Conservation (phyloP, 2,329 filamentous ascomycete genomes). For the Zalaria sp. region DNA sequence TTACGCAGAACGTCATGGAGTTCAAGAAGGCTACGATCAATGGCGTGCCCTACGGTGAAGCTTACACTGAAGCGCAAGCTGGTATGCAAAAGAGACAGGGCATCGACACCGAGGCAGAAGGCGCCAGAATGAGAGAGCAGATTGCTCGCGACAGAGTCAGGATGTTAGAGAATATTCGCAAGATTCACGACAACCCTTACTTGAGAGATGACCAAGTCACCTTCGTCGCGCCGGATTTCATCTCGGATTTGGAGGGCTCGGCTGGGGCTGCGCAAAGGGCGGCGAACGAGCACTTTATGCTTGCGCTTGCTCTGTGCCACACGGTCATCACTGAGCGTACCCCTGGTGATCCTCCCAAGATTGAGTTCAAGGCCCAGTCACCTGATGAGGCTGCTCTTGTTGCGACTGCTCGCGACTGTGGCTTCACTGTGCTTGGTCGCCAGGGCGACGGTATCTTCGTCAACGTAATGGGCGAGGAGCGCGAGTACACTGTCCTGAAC, state of each 20-base stretch:
- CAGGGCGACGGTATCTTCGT: constrained; percentile 68
- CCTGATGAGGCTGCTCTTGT: constrained; percentile 93
- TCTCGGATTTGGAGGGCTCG: constrained; percentile 66
- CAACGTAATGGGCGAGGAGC: constrained; percentile 76
- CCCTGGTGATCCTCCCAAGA: constrained; percentile 78
- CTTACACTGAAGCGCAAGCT: constrained; percentile 91
- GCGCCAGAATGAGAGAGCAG: constrained; percentile 54
- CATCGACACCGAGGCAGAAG: constrained; percentile 72
- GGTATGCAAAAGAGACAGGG: constrained; percentile 91
- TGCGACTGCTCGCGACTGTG: constrained; percentile 84
- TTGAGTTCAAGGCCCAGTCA: constrained; percentile 93
- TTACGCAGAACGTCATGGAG: constrained; percentile 93
- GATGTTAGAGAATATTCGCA: constrained; percentile 60
- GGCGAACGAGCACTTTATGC: constrained; percentile 83
- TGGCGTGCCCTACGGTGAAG: constrained; percentile 90
- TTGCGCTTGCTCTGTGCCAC: constrained; percentile 88
- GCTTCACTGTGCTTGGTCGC: constrained; percentile 79
- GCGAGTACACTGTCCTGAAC: constrained; percentile 76
- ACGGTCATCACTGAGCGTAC: constrained; percentile 85
- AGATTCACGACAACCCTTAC: constrained; percentile 78
- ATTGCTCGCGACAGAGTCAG: constrained; percentile 64
- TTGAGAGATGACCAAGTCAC: constrained; percentile 80
- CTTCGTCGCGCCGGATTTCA: constrained; percentile 82
- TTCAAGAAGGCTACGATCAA: constrained; percentile 98
- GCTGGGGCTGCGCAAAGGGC: constrained; percentile 62